phyloP scores from a whole-genome alignment of 306 rosid species.

The Mimosa bimucronata region DNA sequence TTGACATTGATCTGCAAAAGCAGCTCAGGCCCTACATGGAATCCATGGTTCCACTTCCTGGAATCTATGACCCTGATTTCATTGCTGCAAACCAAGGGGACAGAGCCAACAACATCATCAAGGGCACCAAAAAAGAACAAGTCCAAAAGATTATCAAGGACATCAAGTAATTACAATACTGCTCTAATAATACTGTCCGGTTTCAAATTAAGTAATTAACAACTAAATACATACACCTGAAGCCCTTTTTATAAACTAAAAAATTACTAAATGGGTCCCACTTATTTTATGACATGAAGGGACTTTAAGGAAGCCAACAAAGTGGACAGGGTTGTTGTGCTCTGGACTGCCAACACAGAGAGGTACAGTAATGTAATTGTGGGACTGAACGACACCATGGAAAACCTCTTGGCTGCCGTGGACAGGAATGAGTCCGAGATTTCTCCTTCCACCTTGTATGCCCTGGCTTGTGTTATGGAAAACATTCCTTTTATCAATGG shows the following conservation, averaged over 20 bases:
- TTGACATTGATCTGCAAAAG: slow-evolving; percentile 96
- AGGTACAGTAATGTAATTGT: slow-evolving; percentile 84
- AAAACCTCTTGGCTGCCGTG: slow-evolving; percentile 77
- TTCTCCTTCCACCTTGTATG: slow-evolving; percentile 95
- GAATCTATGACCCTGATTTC: slow-evolving; percentile 88
- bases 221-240: neutral
- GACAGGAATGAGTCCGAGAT: slow-evolving; percentile 92
- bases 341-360: slow-evolving; percentile 99
- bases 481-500: slow-evolving; percentile 94
- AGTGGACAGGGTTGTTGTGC: slow-evolving; percentile 89
- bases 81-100: slow-evolving; percentile 95
- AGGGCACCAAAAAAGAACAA: slow-evolving; percentile 91
- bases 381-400: slow-evolving; percentile 87
- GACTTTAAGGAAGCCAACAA: slow-evolving; percentile 84
- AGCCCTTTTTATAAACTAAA: neutral
- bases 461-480: slow-evolving; percentile 85
- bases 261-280: slow-evolving; percentile 7
- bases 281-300: slow-evolving; percentile 46
- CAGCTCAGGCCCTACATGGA: slow-evolving; percentile 97
- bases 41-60: slow-evolving; percentile 96
- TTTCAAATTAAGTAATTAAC: neutral
- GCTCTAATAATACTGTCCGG: neutral
- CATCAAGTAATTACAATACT: slow-evolving; percentile 53
- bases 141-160: slow-evolving; percentile 77
- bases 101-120: slow-evolving; percentile 87